phyloP scores from a whole-genome alignment of 2,329 filamentous ascomycete genomes.

The Zymoseptoria crescenta region DNA sequence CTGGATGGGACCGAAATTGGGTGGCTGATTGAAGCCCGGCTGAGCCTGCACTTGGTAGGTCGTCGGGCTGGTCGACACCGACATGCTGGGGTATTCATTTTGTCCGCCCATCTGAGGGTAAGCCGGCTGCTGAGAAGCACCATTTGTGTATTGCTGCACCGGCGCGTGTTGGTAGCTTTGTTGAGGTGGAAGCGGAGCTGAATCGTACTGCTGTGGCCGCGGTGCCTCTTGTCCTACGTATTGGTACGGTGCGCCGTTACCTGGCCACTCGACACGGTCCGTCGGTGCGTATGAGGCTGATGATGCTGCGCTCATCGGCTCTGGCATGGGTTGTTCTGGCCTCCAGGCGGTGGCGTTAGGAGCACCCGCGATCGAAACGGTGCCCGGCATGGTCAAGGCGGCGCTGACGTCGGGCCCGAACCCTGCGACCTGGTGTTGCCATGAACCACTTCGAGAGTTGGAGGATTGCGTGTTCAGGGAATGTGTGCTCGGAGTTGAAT shows the following conservation, averaged over 20 bases:
- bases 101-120: conserved; percentile 17
- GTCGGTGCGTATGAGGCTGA: conserved; percentile 11
- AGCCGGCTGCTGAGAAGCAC: conserved; percentile 6
- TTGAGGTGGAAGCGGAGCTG: conserved; percentile 13
- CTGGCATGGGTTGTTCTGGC: conserved; percentile 16
- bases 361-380: conserved; percentile 11
- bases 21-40: conserved; percentile 9
- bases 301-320: conserved; percentile 10
- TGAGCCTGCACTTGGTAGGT: conserved; percentile 15
- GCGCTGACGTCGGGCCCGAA: conserved; percentile 13
- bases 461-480: conserved; percentile 20
- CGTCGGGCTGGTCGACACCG: conserved; percentile 18
- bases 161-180: conserved; percentile 12
- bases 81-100: conserved; percentile 19
- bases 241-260: conserved; percentile 16
- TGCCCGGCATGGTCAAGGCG: conserved; percentile 13
- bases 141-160: conserved; percentile 1
- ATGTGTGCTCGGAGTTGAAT: conserved; percentile 22
- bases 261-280: conserved; percentile 20
- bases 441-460: conserved; percentile 21
- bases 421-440: conserved; percentile 17
- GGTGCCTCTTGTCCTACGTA: conserved; percentile 19
- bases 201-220: conserved; percentile 19
- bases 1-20: conserved; percentile 17
- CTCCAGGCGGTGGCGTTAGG: conserved; percentile 22